Percentiles rank a stretch among this genome's conserved stretches.
phyloP scores from a whole-genome alignment of 1,284 basidiomycete genomes.

The Inonotus obliquus region DNA sequence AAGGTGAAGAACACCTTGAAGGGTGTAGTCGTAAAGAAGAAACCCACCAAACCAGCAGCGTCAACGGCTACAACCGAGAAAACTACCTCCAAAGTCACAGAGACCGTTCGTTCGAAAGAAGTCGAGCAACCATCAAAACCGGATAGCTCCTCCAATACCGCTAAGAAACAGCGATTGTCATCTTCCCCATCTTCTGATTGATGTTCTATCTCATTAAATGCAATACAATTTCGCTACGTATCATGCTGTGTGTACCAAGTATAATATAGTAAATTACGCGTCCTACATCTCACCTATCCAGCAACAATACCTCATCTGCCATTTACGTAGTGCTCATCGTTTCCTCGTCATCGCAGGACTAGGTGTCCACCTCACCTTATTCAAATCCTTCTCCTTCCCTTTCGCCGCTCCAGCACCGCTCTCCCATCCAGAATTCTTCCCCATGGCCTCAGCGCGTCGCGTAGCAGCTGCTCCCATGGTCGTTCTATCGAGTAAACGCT shows the following conservation, averaged over 20 bases:
- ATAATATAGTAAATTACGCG: background rate
- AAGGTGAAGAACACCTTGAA: slow-evolving; percentile 54
- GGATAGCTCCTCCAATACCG: background rate
- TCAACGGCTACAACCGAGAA: slow-evolving; percentile 11
- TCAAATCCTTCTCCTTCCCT: slow-evolving; percentile 53
- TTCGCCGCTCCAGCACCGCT: slow-evolving; percentile 27
- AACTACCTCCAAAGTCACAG: slow-evolving; percentile 22
- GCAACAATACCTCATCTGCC: background rate
- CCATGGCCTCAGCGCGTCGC: slow-evolving; percentile 68
- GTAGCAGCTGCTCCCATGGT: slow-evolving; percentile 55
- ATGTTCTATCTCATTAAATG: background rate
- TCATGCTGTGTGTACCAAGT: background rate
- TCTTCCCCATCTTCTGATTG: slow-evolving; percentile 1
- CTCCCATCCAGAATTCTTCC: slow-evolving; percentile 56
- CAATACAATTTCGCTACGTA: background rate
- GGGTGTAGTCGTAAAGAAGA: slow-evolving; percentile 74
- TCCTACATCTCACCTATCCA: slow-evolving; percentile 12
- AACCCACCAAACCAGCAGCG: slow-evolving; percentile 36
- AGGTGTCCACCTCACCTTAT: slow-evolving; percentile 74
- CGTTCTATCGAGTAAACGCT: slow-evolving; percentile 66
- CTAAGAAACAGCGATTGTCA: slow-evolving; percentile 1
- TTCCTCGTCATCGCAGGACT: slow-evolving; percentile 48
- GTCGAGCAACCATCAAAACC: slow-evolving; percentile 44
- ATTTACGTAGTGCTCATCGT: slow-evolving; percentile 22
- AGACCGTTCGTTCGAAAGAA: slow-evolving; percentile 37